phyloP scores from a whole-genome alignment of 1,284 basidiomycete genomes.

The Trametes sp. region DNA sequence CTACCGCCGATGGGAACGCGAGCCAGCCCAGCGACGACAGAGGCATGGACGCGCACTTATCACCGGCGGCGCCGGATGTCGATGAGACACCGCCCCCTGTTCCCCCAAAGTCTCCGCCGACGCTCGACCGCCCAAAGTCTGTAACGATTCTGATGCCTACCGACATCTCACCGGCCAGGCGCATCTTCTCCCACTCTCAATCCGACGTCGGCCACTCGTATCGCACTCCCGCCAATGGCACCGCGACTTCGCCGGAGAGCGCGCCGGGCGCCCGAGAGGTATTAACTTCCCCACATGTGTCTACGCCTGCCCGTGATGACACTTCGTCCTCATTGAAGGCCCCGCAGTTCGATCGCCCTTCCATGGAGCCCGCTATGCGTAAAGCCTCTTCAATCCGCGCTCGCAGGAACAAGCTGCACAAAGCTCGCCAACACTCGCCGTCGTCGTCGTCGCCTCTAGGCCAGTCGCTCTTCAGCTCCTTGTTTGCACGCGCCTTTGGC shows the following conservation, averaged over 20 bases:
- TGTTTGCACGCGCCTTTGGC: constrained; percentile 26
- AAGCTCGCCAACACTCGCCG: constrained; percentile 23
- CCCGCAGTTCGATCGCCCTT: constrained; percentile 15
- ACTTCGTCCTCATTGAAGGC: constrained; percentile 24
- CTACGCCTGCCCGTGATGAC: constrained; percentile 16
- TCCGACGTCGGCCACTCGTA: constrained; percentile 32
- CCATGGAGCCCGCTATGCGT: constrained; percentile 26
- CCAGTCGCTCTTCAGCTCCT: constrained; percentile 21
- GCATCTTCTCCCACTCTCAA: constrained; percentile 26
- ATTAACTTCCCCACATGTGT: constrained; percentile 26
- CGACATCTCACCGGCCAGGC: constrained; percentile 28
- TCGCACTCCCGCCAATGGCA: constrained; percentile 24
- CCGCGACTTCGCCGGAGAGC: constrained; percentile 27
- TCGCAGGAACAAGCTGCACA: constrained; percentile 29
- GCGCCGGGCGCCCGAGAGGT: constrained; percentile 24
- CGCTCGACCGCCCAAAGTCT: constrained; percentile 23
- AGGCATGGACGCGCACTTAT: constrained; percentile 3
- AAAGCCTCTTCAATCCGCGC: constrained; percentile 23
- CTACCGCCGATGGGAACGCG: constrained; percentile 5
- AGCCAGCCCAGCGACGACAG: constrained; percentile 5
- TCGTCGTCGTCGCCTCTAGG: constrained; percentile 7
- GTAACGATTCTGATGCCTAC: constrained; percentile 33
- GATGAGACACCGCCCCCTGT: constrained; percentile 25
- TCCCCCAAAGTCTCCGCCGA: constrained; percentile 25
- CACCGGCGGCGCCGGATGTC: constrained; percentile 5